These are phyloP conservation scores for Gossypium schwendimanii DNA, from an alignment of 441 rosid species.

Conservation along the genomic window DNA sequence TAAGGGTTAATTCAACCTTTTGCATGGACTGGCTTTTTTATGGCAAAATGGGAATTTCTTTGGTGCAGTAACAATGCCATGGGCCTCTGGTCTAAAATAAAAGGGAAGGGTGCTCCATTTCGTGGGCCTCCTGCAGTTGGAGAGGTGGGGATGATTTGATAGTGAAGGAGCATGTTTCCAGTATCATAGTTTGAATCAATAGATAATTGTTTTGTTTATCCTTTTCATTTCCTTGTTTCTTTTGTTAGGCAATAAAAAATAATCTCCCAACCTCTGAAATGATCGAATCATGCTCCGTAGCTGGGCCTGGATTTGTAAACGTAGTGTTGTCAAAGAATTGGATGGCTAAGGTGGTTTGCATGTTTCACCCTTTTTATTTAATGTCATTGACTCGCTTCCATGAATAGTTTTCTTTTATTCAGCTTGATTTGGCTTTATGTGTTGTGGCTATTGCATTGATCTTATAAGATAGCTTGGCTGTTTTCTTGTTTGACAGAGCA, in stretches of 20 bases:
- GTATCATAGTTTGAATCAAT: background rate
- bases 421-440: background rate
- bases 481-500: conserved; percentile 38
- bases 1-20: background rate
- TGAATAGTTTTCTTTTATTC: background rate
- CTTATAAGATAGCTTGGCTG: conserved; percentile 5
- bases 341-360: conserved; percentile 64
- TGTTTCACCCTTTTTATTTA: background rate
- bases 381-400: background rate
- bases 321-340: conserved; percentile 55
- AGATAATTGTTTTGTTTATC: background rate
- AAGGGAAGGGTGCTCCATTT: conserved; percentile 52
- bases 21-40: background rate
- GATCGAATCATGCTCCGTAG: conserved; percentile 71
- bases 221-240: conserved; percentile 1
- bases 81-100: conserved; percentile 67
- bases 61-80: conserved; percentile 78
- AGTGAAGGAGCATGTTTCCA: background rate
- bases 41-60: background rate
- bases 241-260: conserved; percentile 49
- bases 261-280: conserved; percentile 67
- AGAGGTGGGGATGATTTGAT: conserved; percentile 38
- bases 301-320: conserved; percentile 82
- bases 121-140: conserved; percentile 74
- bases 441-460: background rate